phyloP scores from a whole-genome alignment of 2,329 filamentous ascomycete genomes.

The Chalaropsis ovoidea region DNA sequence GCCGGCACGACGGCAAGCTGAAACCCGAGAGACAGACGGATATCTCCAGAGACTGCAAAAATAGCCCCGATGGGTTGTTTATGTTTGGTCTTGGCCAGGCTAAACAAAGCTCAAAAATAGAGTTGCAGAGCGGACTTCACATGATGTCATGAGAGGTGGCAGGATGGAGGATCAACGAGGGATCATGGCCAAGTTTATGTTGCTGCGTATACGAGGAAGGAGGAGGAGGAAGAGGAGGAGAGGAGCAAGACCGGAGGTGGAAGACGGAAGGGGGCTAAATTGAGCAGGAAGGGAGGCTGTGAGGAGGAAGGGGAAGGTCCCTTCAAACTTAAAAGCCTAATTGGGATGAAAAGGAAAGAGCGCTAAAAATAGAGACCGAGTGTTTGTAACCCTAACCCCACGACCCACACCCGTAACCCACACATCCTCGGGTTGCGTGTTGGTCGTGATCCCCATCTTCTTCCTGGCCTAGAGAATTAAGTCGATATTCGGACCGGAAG shows the following conservation, averaged over 20 bases:
- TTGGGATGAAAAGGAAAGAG: not conserved
- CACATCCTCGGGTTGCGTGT: no score
- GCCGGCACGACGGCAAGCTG: not conserved
- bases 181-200: not conserved
- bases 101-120: not conserved
- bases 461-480: no score
- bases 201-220: not conserved
- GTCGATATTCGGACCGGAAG: not conserved
- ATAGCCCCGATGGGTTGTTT: not conserved
- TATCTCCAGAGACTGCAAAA: not conserved
- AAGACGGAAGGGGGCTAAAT: no score
- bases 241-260: no score
- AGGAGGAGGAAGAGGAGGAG: no score
- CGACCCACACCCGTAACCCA: not conserved
- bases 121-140: not conserved
- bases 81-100: not conserved
- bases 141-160: not conserved
- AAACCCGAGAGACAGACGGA: not conserved
- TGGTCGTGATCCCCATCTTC: no score
- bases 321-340: conserved; percentile 10
- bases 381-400: not conserved
- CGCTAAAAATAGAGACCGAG: not conserved
- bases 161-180: not conserved
- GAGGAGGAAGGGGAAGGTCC: not conserved
- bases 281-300: conserved; percentile 1